Percentiles rank a stretch among this genome's conserved stretches.
Conservation (phyloP, 106 monocot species). For the Phalaenopsis equestris region DNA sequence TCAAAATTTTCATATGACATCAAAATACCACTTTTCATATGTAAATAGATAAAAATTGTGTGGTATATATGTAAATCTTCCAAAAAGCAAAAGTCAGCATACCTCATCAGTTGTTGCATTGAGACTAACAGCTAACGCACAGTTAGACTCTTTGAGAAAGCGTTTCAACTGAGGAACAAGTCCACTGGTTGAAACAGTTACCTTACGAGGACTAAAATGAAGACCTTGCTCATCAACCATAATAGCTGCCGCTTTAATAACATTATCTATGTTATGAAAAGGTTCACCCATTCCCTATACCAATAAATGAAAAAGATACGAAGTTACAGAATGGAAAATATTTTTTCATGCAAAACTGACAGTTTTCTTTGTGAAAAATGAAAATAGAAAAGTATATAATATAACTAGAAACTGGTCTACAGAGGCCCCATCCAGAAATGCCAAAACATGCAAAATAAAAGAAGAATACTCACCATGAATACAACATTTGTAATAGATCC, state of each 20-base stretch:
- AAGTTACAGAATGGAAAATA: no score
- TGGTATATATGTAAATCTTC: no score
- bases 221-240: conserved; percentile 97
- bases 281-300: conserved; percentile 95
- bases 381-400: no score
- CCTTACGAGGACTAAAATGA: conserved; percentile 93
- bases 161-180: conserved; percentile 90
- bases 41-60: no score
- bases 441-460: background rate
- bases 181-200: conserved; percentile 92
- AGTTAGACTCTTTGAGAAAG: conserved; percentile 69
- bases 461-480: conserved; percentile 78
- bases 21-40: no score
- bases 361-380: no score
- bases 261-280: conserved; percentile 89
- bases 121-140: conserved; percentile 88
- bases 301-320: background rate
- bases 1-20: no score
- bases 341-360: no score
- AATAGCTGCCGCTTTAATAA: conserved; percentile 69
- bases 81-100: background rate
- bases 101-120: conserved; percentile 99
- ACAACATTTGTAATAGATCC: conserved; percentile 90
- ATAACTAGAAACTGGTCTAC: no score
- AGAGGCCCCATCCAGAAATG: no score